Base-by-base conservation (phyloP, 2,329 filamentous ascomycete genomes). In the Colletotrichum gloeosporioides region DNA sequence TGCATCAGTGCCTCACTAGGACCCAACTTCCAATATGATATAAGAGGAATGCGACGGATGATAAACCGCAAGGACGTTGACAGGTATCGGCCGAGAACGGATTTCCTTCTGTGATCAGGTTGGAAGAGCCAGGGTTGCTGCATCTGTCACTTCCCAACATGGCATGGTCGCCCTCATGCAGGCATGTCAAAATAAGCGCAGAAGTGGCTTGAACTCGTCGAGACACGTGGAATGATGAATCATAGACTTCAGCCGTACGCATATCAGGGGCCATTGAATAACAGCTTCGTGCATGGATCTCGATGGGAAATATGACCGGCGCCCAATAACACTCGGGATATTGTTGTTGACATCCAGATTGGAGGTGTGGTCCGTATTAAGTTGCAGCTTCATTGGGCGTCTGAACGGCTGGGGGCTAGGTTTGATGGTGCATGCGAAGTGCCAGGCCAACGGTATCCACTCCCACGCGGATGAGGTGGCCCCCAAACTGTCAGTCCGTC, bases 151-250 rank as follows among this genome's bases (percentile, higher is more conserved):
- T 18, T 34, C 55, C 69, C 13, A 57, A 73, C 68, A 6, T 4
- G 44, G 73, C 10, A 68, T 64, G 61, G 59, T 59, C 44, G 15
- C 5, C 32, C 8, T 4, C 3, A 18, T 55, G 29, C 73, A 53
- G 57, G 16, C 25, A 29, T 49, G 49, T 62, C 36, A 15, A 31
- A 55, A 55, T 36, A 34, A 66, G 49, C 27, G 15, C 36, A 13
- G 0, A 32, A 16, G 39, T 68, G 73, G 68, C 71, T 74, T 71
- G 18, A 59, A 13, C 15, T 4, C 6, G 4, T 13, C 22, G 12
- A 66, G 61, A 62, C 69, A 63, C 39, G 18, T 72, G 63, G 63
- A 32, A 64, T 44, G 39, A 76, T 76, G 73, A 76, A 49, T 69
- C 73, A 73, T 73, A 22, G 69, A 69, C 39, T n/a, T 64, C 57